Base-by-base conservation (phyloP, 768 basidiomycete genomes). In the Russula lepida region DNA sequence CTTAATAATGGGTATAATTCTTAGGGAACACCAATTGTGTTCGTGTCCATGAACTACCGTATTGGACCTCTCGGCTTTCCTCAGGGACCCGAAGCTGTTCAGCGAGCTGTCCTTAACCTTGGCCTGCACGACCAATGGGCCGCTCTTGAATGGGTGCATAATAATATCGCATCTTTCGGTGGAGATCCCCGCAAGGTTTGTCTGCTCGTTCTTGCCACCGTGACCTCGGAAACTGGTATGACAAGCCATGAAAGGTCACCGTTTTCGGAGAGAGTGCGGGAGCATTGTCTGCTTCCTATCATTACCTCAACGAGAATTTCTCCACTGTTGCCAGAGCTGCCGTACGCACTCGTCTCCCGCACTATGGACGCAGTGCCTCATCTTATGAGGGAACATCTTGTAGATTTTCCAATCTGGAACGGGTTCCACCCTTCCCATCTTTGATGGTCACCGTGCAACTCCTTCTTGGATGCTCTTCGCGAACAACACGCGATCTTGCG, bases 31-130 rank as follows among this genome's bases (percentile, higher is more conserved):
- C 63, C 63, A n/a, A 68, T 81, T 43, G 70, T 84, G 49, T 78
- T 75, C 65, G 81, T 79, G 33, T 76, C 73, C 41, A 64, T 81
- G 64, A 79, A 82, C 66, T 83, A 83, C 64, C 74, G 82, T 39
- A 65, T 82, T 17, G 78, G 77, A 6, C 74, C 78, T 4, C 73
- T 81, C 15, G 83, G 81, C 0, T 82, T 77, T 56, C 74, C 78
- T 5, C 73, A 74, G 60, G 77, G 78, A 6, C 58, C 68, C 9
- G 75, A 78, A 72, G 80, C 80, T 19, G 70, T 68, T 6, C 62
- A 69, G 15, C 70, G 71, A 5, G 72, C 71, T 11, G 74, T 25
- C 9, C 71, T 79, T 9, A 81, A 81, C 64, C 71, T 81, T 30
- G 81, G 74, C 1, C 70, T 82, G 25, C 73, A 71, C 32, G 81